Evolutionary conservation across 495 filamentous ascomycete species (phyloP), one percentile per base, ranked within the genome.

Genomic region (Neurospora sp.): DNA sequence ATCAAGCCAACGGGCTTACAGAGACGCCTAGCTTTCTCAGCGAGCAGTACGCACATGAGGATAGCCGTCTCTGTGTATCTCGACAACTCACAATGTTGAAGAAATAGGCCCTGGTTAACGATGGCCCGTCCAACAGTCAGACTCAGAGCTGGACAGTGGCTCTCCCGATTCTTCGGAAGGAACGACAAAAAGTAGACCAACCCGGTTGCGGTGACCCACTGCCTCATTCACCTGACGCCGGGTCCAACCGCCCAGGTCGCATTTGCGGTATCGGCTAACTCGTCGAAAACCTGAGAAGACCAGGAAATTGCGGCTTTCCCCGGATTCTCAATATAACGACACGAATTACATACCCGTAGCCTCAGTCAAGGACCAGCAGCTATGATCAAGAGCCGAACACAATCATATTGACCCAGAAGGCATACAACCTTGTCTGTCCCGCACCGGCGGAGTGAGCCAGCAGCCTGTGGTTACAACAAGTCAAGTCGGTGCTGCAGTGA

Each of bases 41-140:
- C 4, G 48, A 59, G 48, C 48, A 59, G 70, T 59, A 70, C 40
- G 73, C 62, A 54, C 42, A 74, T 72, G 69, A 70, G 39, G 34
- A 72, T 69, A 59, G 43, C 70, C 70, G 70, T 74, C 59, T 72
- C 54, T 72, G 34, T 59, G 71, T 66, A 42, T 74, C 19, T 39
- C 70, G 69, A 40, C 73, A 71, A 13, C 38, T 36, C 73, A 39
- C 45, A 17, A 11, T 28, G 15, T 13, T 28, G 31, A 59, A n/a
- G n/a, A 34, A 28, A 66, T 40, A 37, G 34, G 74, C 74, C 48
- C 5, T 59, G 21, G 21, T 59, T 13, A 6, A 2, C 48, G 5
- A 28, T 24, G 48, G 48, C 48, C 48, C 48, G 10, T 28, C 11
- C 48, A 59, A 39, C 71, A 73, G 24, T 7, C n/a, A 69, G 71